Percentiles rank a stretch among this genome's conserved stretches.
Conservation (phyloP, 2,329 filamentous ascomycete genomes). For the Annulohypoxylon truncatum region DNA sequence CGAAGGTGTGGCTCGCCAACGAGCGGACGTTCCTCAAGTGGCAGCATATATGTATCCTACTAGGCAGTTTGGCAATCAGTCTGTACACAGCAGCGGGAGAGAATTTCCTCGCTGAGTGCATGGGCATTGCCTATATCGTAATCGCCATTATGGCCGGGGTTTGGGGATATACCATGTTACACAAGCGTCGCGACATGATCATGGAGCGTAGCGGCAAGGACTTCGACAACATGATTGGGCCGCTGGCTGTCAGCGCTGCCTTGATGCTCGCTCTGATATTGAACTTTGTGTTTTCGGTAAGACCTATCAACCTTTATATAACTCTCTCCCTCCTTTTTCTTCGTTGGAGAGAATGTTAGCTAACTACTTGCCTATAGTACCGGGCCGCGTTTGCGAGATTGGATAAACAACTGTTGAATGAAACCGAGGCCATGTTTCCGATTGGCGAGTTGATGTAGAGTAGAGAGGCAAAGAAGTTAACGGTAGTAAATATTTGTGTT, state of each 20-base stretch:
- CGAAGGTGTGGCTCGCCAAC: conserved; percentile 98
- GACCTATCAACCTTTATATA: conserved; percentile 41
- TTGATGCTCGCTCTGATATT: conserved; percentile 81
- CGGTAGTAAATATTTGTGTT: not conserved
- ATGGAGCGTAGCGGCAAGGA: conserved; percentile 87
- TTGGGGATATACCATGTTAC: conserved; percentile 91
- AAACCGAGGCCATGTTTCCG: conserved; percentile 38
- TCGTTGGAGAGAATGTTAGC: not conserved
- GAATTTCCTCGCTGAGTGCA: conserved; percentile 78
- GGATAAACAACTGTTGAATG: conserved; percentile 34
- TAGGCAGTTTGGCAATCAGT: conserved; percentile 84
- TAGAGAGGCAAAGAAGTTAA: not conserved
- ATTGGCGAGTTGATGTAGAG: conserved; percentile 43
- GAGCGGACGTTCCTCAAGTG: conserved; percentile 98
- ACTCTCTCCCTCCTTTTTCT: not conserved
- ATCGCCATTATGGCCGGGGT: conserved; percentile 85
- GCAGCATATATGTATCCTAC: conserved; percentile 92
- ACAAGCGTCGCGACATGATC: conserved; percentile 81
- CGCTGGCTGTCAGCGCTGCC: conserved; percentile 83
- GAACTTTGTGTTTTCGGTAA: conserved; percentile 90
- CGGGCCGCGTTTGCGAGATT: conserved; percentile 47
- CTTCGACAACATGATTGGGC: conserved; percentile 89
- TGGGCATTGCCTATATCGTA: conserved; percentile 85
- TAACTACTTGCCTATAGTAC: conserved; percentile 45
- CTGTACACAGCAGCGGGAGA: conserved; percentile 89